phyloP scores from a whole-genome alignment of 805 yeast genomes.

The Lachancea waltii region DNA sequence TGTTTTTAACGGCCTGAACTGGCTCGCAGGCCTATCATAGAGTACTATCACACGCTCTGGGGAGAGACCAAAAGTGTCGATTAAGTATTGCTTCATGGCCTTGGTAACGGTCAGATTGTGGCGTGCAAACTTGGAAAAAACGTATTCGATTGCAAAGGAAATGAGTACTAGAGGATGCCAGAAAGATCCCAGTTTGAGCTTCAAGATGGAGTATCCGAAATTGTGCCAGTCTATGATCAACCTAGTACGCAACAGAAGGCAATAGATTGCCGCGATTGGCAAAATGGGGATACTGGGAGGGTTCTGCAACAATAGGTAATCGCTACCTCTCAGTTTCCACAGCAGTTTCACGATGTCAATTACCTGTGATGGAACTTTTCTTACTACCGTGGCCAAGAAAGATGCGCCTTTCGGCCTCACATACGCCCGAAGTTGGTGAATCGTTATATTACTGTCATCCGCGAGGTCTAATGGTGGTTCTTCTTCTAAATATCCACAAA shows the following conservation, averaged over 20 bases:
- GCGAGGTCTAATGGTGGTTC: slow-evolving; percentile 44
- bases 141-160: slow-evolving; percentile 56
- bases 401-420: slow-evolving; percentile 1
- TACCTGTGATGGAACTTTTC: slow-evolving; percentile 57
- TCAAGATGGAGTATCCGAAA: slow-evolving; percentile 76
- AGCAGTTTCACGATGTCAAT: slow-evolving; percentile 42
- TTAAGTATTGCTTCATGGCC: slow-evolving; percentile 58
- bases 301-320: slow-evolving; percentile 72
- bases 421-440: slow-evolving; percentile 34
- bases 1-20: slow-evolving; percentile 47
- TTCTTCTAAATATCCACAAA: slow-evolving; percentile 76
- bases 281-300: slow-evolving; percentile 90
- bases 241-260: slow-evolving; percentile 47
- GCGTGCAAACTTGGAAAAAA: slow-evolving; percentile 57
- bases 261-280: slow-evolving; percentile 52
- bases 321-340: slow-evolving; percentile 50
- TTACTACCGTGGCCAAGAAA: slow-evolving; percentile 14
- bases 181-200: slow-evolving; percentile 47
- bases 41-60: slow-evolving; percentile 50
- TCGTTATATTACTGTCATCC: slow-evolving; percentile 45
- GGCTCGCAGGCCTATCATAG: slow-evolving; percentile 79
- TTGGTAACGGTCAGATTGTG: slow-evolving; percentile 76
- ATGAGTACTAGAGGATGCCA: slow-evolving; percentile 57
- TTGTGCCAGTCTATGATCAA: slow-evolving; percentile 95
- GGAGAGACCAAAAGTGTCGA: slow-evolving; percentile 47